Percentiles rank a stretch among this genome's conserved stretches.
These are phyloP conservation scores for Lentinula raphanica DNA, from an alignment of 768 basidiomycete species.

Conservation along the genomic window DNA sequence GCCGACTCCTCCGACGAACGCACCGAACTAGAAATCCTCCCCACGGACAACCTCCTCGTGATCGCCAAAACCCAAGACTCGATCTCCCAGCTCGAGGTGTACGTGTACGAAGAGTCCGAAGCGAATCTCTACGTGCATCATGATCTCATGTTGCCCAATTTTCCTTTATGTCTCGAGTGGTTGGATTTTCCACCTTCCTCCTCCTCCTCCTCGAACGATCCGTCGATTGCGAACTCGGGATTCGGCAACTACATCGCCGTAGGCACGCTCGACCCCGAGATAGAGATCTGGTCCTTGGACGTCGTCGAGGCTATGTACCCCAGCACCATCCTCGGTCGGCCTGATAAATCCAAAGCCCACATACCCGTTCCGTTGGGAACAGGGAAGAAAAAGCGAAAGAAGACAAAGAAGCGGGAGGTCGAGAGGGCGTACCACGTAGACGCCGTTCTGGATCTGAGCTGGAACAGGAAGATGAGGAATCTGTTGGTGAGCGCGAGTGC, in stretches of 20 bases:
- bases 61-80: conserved; percentile 96
- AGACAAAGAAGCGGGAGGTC: conserved; percentile 58
- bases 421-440: conserved; percentile 82
- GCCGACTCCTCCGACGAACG: conserved; percentile 47
- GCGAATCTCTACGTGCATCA: conserved; percentile 96
- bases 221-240: conserved; percentile 22
- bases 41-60: conserved; percentile 90
- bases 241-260: conserved; percentile 93
- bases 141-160: conserved; percentile 95
- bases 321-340: conserved; percentile 83
- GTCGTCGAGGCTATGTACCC: conserved; percentile 93
- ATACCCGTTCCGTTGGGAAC: conserved; percentile 78
- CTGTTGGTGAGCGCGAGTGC: conserved; percentile 89
- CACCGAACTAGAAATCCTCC: conserved; percentile 82
- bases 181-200: conserved; percentile 86
- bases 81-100: conserved; percentile 91
- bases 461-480: conserved; percentile 89
- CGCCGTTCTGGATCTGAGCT: conserved; percentile 87
- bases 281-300: conserved; percentile 98
- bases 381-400: conserved; percentile 95
- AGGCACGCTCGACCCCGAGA: conserved; percentile 94
- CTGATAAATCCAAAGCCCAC: conserved; percentile 76
- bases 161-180: conserved; percentile 99
- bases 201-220: conserved; percentile 26
- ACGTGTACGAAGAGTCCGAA: conserved; percentile 89